A percentile compares a stretch with the other conserved stretches of the same genome.
Conservation (phyloP, 169 alveolate genomes). For the Cryptosporidium meleagridis region DNA sequence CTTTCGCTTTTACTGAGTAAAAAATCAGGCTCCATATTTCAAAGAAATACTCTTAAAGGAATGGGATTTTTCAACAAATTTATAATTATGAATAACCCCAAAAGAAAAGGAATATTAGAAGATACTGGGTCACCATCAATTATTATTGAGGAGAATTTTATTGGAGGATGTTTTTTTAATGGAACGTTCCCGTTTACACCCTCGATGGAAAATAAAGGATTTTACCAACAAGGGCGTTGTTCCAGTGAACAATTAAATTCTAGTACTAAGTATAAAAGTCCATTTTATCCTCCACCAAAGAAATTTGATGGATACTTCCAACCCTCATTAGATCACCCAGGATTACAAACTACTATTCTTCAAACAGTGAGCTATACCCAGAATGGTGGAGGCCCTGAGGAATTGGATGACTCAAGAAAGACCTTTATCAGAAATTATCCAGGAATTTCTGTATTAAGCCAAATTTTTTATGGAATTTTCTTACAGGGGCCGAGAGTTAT, state of each 20-base stretch:
- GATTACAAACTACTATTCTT: neutral
- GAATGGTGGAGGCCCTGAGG: neutral
- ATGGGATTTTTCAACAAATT: conserved; percentile 54
- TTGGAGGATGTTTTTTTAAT: conserved; percentile 67
- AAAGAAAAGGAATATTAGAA: conserved; percentile 21
- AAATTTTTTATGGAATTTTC: conserved; percentile 62
- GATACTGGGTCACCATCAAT: conserved; percentile 34
- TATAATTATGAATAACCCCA: conserved; percentile 41
- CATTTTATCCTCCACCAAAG: conserved; percentile 72
- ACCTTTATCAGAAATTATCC: conserved; percentile 49
- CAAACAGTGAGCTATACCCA: conserved; percentile 43
- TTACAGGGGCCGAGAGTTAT: conserved; percentile 57
- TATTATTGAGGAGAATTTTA: conserved; percentile 54
- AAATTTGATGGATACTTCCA: conserved; percentile 58
- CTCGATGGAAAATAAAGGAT: conserved; percentile 54
- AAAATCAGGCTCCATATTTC: conserved; percentile 34
- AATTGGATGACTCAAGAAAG: conserved; percentile 29
- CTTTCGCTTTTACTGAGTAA: conserved; percentile 21
- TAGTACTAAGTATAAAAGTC: conserved; percentile 21
- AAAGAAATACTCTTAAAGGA: conserved; percentile 56
- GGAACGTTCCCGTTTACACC: conserved; percentile 68
- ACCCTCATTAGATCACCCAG: conserved; percentile 57
- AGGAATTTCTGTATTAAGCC: conserved; percentile 38
- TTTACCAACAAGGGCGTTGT: conserved; percentile 33
- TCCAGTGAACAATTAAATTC: conserved; percentile 34